Base-by-base conservation (phyloP, 495 filamentous ascomycete species). In the Xanthoparmelia taractica region DNA sequence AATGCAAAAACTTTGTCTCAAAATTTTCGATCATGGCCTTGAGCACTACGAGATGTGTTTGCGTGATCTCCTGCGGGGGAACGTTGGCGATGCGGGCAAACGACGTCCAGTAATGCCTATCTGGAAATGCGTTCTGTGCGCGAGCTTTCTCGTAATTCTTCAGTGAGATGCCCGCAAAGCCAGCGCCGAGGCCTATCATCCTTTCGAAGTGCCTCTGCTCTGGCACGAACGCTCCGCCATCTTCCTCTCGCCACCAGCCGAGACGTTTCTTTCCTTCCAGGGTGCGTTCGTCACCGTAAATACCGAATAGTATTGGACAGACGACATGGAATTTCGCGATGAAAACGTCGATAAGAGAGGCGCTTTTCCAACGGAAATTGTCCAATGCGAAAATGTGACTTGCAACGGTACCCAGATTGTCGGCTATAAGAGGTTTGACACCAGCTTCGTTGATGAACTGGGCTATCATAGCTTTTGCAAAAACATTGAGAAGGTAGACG, bases 241-340 rank as follows among this genome's bases (percentile, higher is more conserved):
- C 17, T 69, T 82, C 78, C 36, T 81, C 80, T 63, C 79, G 82
- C 69, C 72, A 72, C 91, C 91, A 96, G 6, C 93, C 93, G 2
- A 97, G 71, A n/a, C 83, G 80, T 40, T 71, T 66, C 11, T 84
- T 79, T 8, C 91, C 91, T 25, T 79, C 76, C 54, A 86, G 80
- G 0, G 88, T 95, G 58, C 82, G 86, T 66, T 95, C 89, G 57
- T 77, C 83, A 40, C 89, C 93, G 27, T 82, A 80, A 68, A 92
- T 86, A 25, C 95, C 95, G 73, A 89, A 97, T 15, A 99, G 78
- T 15, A 91, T 86, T 6, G 95, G 93, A 69, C 91, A 96, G 33
- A 83, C 79, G 8, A 86, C 78, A 47, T 89, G 85, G 65, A 90
- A 87, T 71, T 97, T 96, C 36, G 94, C 91, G 70, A 95, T 83